Percentiles rank a stretch among this genome's conserved stretches.
Evolutionary conservation across 176 grass and related monocot genomes (phyloP).

Genomic region (Zea luxurians): DNA sequence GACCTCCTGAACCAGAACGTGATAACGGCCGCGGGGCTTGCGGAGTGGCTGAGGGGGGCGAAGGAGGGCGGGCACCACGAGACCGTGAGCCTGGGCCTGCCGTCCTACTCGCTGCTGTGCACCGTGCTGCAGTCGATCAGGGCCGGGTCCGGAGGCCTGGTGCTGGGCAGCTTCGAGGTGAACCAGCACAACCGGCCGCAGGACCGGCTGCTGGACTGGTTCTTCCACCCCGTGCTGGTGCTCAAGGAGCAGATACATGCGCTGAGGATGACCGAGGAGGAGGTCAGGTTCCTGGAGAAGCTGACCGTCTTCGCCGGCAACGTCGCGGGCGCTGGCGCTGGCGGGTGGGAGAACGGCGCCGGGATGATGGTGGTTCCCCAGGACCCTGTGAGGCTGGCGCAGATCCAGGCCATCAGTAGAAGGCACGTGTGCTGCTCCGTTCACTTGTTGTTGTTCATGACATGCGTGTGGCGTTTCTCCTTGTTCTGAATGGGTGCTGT

Average conservation of each 20-base stretch:
- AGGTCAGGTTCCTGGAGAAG: slow-evolving; percentile 66
- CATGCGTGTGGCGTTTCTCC: no score
- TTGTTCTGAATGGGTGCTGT: neutral
- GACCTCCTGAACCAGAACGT: slow-evolving; percentile 74
- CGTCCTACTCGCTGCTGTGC: slow-evolving; percentile 58
- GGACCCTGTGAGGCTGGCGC: slow-evolving; percentile 65
- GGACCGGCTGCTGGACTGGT: slow-evolving; percentile 76
- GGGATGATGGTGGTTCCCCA: slow-evolving; percentile 19
- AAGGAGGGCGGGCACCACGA: slow-evolving; percentile 52
- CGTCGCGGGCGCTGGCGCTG: neutral
- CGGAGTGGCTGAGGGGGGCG: slow-evolving; percentile 55
- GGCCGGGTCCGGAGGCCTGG: slow-evolving; percentile 54
- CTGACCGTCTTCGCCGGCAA: slow-evolving; percentile 57
- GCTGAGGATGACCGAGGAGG: slow-evolving; percentile 67
- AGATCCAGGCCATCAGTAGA: slow-evolving; percentile 90
- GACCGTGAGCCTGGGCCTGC: slow-evolving; percentile 65
- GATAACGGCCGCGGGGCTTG: slow-evolving; percentile 54
- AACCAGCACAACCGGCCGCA: slow-evolving; percentile 69
- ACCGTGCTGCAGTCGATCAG: slow-evolving; percentile 63
- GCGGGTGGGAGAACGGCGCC: slow-evolving; percentile 50
- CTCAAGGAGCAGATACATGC: slow-evolving; percentile 77
- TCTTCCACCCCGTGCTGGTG: slow-evolving; percentile 84
- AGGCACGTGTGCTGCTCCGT: slow-evolving; percentile 37
- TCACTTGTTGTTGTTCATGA: no score
- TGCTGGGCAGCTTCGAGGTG: slow-evolving; percentile 59